phyloP scores from a whole-genome alignment of 2,329 filamentous ascomycete species.

The Penicillium paneum region DNA sequence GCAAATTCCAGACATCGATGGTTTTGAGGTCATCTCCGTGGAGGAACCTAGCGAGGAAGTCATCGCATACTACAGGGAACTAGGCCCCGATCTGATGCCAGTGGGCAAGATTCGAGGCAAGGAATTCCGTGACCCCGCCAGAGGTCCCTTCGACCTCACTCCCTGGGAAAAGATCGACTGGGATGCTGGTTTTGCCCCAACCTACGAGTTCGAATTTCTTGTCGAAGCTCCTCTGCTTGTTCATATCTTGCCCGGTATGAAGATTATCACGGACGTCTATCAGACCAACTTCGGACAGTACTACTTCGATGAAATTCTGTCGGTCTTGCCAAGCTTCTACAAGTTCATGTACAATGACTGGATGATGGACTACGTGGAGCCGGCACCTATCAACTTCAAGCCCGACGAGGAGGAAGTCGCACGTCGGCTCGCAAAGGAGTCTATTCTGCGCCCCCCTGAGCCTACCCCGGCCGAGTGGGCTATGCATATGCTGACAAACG shows the following conservation, averaged over 20 bases:
- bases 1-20: constrained; percentile 50
- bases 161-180: constrained; percentile 31
- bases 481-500: background rate
- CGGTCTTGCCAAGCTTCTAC: constrained; percentile 61
- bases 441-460: background rate
- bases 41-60: constrained; percentile 45
- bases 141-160: constrained; percentile 36
- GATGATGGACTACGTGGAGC: constrained; percentile 65
- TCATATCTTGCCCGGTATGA: constrained; percentile 63
- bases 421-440: background rate
- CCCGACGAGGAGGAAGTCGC: background rate
- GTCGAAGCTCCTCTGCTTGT: constrained; percentile 62
- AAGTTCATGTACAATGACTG: constrained; percentile 65
- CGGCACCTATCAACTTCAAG: constrained; percentile 29
- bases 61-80: constrained; percentile 48
- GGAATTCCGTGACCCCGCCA: constrained; percentile 47
- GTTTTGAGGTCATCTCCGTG: constrained; percentile 60
- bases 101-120: constrained; percentile 55
- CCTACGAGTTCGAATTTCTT: constrained; percentile 55
- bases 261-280: constrained; percentile 55
- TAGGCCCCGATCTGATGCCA: constrained; percentile 46
- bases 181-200: constrained; percentile 17
- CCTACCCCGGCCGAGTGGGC: background rate
- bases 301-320: constrained; percentile 61
- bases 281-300: constrained; percentile 58